Base-by-base conservation (phyloP, 495 filamentous ascomycete species). In the Tuber umbilicatum region DNA sequence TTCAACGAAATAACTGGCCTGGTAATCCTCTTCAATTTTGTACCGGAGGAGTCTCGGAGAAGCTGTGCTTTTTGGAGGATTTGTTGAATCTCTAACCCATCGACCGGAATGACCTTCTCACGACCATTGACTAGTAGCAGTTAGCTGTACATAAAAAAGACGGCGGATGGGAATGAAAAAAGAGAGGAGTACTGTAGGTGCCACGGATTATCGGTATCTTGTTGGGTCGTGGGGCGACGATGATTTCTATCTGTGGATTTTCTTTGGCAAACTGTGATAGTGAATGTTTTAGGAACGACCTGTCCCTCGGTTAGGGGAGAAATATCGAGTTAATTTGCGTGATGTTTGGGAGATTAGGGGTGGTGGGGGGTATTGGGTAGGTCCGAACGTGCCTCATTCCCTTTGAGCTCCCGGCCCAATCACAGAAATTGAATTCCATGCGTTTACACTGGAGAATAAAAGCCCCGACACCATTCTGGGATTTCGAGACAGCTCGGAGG, bases 381-480 rank as follows among this genome's bases (percentile, higher is more conserved):
- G 23, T 73, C 67, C 72, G n/a, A 68, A 85, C 89, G 79, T 86
- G 97, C 94, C 94, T 94, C 94, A 99, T 97, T 82, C 95, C 95
- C 74, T 85, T 88, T 45, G 94, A 97, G 84, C 91, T 94, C 78
- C 94, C 95, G 9, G 91, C 92, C 88, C 90, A 93, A 86, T 97
- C 93, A 86, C 95, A 97, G 87, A 97, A 99, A 85, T 97, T 92
- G 81, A 99, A 91, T 83, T 97, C 92, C 83, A 99, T 87, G 76
- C 91, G 91, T 85, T 92, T 97, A 89, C 95, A 99, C 89, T 97
- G 94, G 75, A 97, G 88, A 84, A 99, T 92, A 86, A 98, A 99
- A 79, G 94, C 93, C 74, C 94, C 95, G 78, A 97, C 89, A 86
- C 95, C 95, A 85, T 99, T 99, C 93, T 97, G 78, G 35, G 78